Base-by-base conservation (phyloP, 495 filamentous ascomycete genomes). In the Xylaria scruposa region DNA sequence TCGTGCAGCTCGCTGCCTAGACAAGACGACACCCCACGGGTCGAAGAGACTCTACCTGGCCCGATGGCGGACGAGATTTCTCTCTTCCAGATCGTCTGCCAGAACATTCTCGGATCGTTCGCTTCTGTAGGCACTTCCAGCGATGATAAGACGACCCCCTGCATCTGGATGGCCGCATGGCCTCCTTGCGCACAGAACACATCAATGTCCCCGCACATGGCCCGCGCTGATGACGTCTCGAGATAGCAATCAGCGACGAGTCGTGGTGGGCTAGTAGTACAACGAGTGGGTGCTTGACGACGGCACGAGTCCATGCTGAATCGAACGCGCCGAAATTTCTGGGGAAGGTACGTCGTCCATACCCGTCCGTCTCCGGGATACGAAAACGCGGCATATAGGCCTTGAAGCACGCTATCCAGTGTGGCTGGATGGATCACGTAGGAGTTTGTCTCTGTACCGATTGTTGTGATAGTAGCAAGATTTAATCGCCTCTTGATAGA, bases 361-460 rank as follows among this genome's bases (percentile, higher is more conserved):
- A 76, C 5, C 9, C 47, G 6, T 4, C 56, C 68, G 29, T 76
- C 74, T 1, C 66, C 70, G 3, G 74, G 71, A 5, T 13, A 69
- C 0, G 53, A 71, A 19, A 66, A 72, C 1, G 74, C 74, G 5
- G 66, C 65, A 40, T 68, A 72, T 0, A 74, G 61, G 36, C 70
- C 46, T 42, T 79, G 77, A 47, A 79, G 51, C 6, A 70, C 72
- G 7, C 38, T 38, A 58, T 81, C 79, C 6, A 81, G 69, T 1
- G 67, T 66, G 0, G 61, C 72, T 2, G 77, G 79, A 58, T 81
- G 79, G 3, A 81, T 31, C n/a, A n/a, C n/a, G n/a, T n/a, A n/a
- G n/a, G n/a, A n/a, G n/a, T n/a, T n/a, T n/a, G n/a, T n/a, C n/a
- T n/a, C n/a, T n/a, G n/a, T n/a, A n/a, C n/a, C n/a, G n/a, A n/a